Evolutionary conservation across 192 early-diverging fungal species (phyloP), one percentile per base, ranked within the genome.

Genomic region (Backusella mclennaniae): DNA sequence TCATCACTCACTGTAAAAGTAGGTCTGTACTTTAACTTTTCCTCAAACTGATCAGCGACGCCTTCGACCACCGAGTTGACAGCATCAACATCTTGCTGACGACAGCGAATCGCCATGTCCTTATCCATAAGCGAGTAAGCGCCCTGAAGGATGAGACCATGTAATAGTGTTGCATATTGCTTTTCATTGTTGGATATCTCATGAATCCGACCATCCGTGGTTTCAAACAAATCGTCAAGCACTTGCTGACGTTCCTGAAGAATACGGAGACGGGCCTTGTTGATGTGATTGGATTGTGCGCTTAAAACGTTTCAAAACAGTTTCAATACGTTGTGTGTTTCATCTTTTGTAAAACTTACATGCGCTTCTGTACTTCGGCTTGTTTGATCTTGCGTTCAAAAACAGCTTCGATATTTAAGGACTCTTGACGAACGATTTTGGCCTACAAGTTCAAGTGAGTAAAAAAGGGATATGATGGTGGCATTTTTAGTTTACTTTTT

Each of bases 341-440:
- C 56, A 63, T 63, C 56, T 59, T 9, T 59, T 26, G 11, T 26
- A 39, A 9, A 31, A 74, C 83, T 79, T 87, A 94, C 92, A 99
- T 99, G 76, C 95, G 93, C 73, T 95, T 93, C 86, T 96, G 93
- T 12, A 98, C 92, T 85, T 99, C 94, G 17, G 94, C 93, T 87
- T 98, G 98, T 87, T 99, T 99, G 74, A 95, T 90, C 84, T 99
- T 98, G 84, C 96, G 95, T 81, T 96, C 91, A 88, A 95, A 99
- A 74, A 93, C 90, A 76, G 94, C 92, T 70, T 99, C 98, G 76
- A 99, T 98, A 77, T 94, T 95, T 79, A 98, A 87, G n/a, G 97
- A 95, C 83, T 98, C 98, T 82, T 96, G 93, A 66, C 97, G 95
- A 26, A 99, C 98, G 42, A 98, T 90, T 83, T 99, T 99, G 82